Conservation (phyloP, 129 eudicot genomes). For the Apium graveolens region DNA sequence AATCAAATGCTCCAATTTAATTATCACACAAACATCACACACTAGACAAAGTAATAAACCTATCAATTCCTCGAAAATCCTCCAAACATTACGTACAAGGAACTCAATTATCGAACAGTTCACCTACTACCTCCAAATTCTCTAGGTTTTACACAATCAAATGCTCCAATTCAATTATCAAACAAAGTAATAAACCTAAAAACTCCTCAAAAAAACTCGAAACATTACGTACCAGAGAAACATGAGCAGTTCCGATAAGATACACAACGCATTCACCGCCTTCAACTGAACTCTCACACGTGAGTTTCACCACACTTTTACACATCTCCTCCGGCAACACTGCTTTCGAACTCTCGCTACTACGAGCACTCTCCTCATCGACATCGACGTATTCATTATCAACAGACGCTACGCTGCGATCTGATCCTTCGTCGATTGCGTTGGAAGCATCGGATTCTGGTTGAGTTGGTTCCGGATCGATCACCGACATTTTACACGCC, state of each 20-base stretch:
- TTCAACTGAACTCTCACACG: constrained; percentile 60
- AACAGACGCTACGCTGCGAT: constrained; percentile 24
- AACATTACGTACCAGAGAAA: constrained; percentile 54
- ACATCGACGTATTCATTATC: constrained; percentile 15
- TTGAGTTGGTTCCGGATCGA: constrained; percentile 36
- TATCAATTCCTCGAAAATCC: neutral
- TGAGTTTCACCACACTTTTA: constrained; percentile 43
- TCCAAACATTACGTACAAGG: constrained; percentile 12
- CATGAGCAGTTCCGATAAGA: constrained; percentile 92
- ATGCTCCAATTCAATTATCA: neutral
- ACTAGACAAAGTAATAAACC: neutral
- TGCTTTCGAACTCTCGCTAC: constrained; percentile 19
- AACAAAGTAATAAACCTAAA: neutral
- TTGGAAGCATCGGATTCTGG: constrained; percentile 19
- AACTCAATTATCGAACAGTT: constrained; percentile 16
- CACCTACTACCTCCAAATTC: neutral
- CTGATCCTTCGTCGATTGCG: constrained; percentile 14
- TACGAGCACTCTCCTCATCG: neutral
- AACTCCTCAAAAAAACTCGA: neutral
- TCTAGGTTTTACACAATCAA: neutral
- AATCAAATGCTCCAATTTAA: neutral
- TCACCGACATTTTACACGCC: constrained; percentile 31
- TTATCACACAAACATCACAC: neutral
- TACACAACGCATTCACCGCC: constrained; percentile 77
- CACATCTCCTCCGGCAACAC: constrained; percentile 59